phyloP scores from a whole-genome alignment of 2,329 filamentous ascomycete species.

The Fusarium heterosporum region DNA sequence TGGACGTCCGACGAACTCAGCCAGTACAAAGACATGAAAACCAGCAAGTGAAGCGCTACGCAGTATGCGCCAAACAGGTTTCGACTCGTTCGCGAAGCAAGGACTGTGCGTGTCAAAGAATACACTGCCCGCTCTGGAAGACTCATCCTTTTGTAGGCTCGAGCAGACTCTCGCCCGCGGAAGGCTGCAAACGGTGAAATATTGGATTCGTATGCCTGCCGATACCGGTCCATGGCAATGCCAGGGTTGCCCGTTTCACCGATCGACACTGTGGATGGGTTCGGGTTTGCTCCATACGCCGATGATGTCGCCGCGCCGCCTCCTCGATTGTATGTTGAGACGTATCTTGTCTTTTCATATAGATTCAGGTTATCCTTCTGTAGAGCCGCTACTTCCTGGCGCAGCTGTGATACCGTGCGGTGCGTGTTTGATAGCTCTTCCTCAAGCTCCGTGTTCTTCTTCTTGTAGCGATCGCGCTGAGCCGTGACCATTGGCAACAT shows the following conservation, averaged over 20 bases:
- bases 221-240: conserved; percentile 83
- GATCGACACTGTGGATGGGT: conserved; percentile 76
- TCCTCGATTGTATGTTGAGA: conserved; percentile 89
- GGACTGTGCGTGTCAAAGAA: conserved; percentile 88
- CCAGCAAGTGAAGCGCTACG: conserved; percentile 85
- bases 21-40: conserved; percentile 90
- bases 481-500: conserved; percentile 99
- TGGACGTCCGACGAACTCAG: conserved; percentile 77
- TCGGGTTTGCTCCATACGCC: conserved; percentile 77
- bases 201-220: conserved; percentile 92
- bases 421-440: conserved; percentile 88
- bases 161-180: conserved; percentile 88
- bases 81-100: conserved; percentile 88
- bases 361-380: conserved; percentile 96
- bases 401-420: conserved; percentile 82
- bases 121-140: conserved; percentile 91
- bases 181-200: conserved; percentile 97
- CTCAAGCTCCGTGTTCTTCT: conserved; percentile 91
- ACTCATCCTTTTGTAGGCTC: conserved; percentile 93
- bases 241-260: conserved; percentile 68
- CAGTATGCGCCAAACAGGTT: conserved; percentile 96
- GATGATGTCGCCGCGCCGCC: conserved; percentile 70
- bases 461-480: conserved; percentile 97
- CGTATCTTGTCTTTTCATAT: conserved; percentile 97
- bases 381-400: conserved; percentile 89